Base-by-base conservation (phyloP, 306 rosid species). In the Calophaca sinica region DNA sequence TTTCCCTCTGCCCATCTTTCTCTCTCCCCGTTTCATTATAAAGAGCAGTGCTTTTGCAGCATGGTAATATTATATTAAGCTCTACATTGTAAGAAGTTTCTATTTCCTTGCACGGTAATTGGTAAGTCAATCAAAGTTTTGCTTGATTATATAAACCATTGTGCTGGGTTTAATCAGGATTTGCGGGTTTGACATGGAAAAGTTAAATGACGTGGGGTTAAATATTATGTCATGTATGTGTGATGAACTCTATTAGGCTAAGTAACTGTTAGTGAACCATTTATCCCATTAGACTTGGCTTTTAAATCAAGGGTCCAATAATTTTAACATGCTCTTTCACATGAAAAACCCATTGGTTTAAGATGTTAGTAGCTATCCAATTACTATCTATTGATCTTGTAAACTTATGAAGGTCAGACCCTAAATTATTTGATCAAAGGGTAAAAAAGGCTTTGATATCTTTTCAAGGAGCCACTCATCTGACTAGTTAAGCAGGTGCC, bases 21-120 rank as follows among this genome's bases (percentile, higher is more conserved):
- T 26, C 49, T 64, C 57, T 52, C 45, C 58, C n/a, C 6, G 41
- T 36, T 58, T 62, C 31, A 31, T 77, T 68, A 60, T 44, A 31
- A 33, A 42, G 50, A 51, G 35, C 52, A 13, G 68, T 55, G 50
- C 13, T 36, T 62, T 64, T 32, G 48, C 62, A 42, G 52, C 73
- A 52, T 73, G 45, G 72, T 44, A 28, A 44, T 31, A 73, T 77
- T 50, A 33, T 59, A 12, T 65, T 68, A 72, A 66, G 78, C 8
- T 9, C 33, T 54, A 81, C 58, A 35, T 57, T 65, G 73, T 49
- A 13, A 26, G 46, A 32, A 60, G 28, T 77, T 77, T 32, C 9
- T 63, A 70, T 62, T 63, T 68, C 68, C 55, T 61, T 53, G 32
- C 73, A 32, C 36, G 69, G n/a, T 48, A 11, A 9, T 70, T 71